phyloP scores from a whole-genome alignment of 768 basidiomycete genomes.

The Clitopilus hobsonii region DNA sequence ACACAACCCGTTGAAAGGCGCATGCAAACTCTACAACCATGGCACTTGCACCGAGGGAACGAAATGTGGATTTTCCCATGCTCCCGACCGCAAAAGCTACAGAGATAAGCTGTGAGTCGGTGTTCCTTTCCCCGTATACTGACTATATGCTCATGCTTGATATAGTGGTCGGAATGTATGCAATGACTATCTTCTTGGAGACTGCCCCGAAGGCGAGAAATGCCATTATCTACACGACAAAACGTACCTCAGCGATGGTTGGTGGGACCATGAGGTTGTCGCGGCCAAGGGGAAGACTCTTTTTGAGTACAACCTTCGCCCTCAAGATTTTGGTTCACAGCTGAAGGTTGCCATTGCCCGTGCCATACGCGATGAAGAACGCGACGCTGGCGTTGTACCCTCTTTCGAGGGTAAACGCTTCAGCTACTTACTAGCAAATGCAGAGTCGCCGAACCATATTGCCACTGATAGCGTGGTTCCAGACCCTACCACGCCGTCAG shows the following conservation, averaged over 20 bases:
- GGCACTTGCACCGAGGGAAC: constrained; percentile 39
- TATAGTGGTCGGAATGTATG: neutral
- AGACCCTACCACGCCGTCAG: neutral
- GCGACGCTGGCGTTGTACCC: neutral
- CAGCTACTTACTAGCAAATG: neutral
- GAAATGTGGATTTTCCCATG: constrained; percentile 46
- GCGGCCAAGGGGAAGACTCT: neutral
- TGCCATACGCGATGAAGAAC: neutral
- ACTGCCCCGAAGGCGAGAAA: neutral
- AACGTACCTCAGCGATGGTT: neutral
- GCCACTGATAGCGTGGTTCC: too few relatives aligned
- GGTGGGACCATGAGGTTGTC: neutral
- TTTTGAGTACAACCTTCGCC: neutral
- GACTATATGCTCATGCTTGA: too few relatives aligned
- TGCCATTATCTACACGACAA: neutral
- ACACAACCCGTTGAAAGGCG: constrained; percentile 41
- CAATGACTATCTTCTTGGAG: neutral
- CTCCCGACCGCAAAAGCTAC: constrained; percentile 50
- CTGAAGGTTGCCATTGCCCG: neutral
- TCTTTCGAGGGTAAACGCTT: neutral
- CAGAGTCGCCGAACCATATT: neutral
- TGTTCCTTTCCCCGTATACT: too few relatives aligned
- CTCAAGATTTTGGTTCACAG: neutral
- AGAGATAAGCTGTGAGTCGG: constrained; percentile 47
- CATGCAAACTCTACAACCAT: constrained; percentile 57